Evolutionary conservation across 2,329 filamentous ascomycete species (phyloP).

Genomic region (Chalaropsis thielavioides): DNA sequence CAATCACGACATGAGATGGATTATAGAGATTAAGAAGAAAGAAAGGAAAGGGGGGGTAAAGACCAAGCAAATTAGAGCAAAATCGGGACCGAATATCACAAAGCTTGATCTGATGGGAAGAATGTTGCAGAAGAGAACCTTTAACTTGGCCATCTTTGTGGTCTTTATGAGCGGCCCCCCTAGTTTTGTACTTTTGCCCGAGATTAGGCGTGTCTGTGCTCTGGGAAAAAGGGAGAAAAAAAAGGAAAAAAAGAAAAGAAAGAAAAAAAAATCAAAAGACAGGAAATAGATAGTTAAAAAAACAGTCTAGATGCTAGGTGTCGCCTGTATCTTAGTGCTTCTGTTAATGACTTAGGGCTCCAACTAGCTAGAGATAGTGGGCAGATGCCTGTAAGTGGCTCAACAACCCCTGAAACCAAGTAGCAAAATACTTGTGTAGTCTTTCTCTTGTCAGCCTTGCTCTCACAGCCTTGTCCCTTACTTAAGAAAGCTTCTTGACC

Average conservation of each 20-base stretch:
- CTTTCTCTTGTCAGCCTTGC: background rate
- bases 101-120: too few species aligned
- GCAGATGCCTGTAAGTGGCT: background rate
- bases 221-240: background rate
- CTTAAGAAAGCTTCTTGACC: too few species aligned
- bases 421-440: background rate
- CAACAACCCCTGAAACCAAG: background rate
- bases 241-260: background rate
- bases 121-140: background rate
- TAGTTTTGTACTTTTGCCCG: conserved; percentile 15
- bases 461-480: background rate
- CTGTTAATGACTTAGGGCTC: background rate
- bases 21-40: background rate
- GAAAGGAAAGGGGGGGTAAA: background rate
- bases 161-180: background rate
- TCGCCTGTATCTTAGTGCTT: background rate
- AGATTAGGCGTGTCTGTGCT: conserved; percentile 16
- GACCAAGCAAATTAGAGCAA: background rate
- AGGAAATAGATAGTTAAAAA: background rate
- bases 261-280: background rate
- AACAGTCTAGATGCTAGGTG: background rate
- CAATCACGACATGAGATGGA: too few species aligned
- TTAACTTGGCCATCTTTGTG: background rate
- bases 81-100: background rate
- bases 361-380: background rate